Conservation (phyloP, 1,139 yeast species). For the Sugiyamaella paludigena region DNA sequence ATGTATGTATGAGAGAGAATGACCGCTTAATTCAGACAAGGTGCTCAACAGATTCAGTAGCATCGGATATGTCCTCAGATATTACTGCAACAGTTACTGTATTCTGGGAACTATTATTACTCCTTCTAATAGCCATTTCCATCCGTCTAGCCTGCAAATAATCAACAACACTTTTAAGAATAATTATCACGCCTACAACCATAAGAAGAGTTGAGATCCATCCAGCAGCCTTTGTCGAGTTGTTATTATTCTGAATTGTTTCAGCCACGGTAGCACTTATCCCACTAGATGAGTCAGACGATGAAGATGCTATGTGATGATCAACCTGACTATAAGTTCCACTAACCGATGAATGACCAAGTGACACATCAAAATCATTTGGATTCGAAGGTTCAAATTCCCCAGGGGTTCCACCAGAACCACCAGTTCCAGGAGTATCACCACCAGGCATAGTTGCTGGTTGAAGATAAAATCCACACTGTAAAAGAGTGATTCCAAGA, state of each 20-base stretch:
- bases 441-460: conserved; percentile 40
- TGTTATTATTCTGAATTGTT: not conserved
- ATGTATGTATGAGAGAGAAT: too few relatives aligned
- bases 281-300: conserved; percentile 15
- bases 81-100: not conserved
- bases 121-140: conserved; percentile 54
- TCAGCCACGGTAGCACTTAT: too few relatives aligned
- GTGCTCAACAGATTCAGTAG: not conserved
- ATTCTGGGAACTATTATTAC: conserved; percentile 8
- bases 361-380: conserved; percentile 37
- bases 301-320: conserved; percentile 16
- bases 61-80: not conserved
- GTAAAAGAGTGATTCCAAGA: conserved; percentile 77
- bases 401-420: conserved; percentile 42
- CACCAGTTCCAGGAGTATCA: conserved; percentile 34
- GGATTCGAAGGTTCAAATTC: conserved; percentile 40
- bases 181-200: conserved; percentile 64
- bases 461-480: conserved; percentile 69
- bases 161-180: conserved; percentile 65
- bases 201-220: conserved; percentile 56
- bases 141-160: conserved; percentile 72
- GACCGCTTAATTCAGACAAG: not conserved
- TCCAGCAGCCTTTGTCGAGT: conserved; percentile 15
- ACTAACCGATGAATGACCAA: conserved; percentile 42
- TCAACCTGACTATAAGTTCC: conserved; percentile 23